Conservation (phyloP, 768 basidiomycete species). For the Dacryopinax spathularia region DNA sequence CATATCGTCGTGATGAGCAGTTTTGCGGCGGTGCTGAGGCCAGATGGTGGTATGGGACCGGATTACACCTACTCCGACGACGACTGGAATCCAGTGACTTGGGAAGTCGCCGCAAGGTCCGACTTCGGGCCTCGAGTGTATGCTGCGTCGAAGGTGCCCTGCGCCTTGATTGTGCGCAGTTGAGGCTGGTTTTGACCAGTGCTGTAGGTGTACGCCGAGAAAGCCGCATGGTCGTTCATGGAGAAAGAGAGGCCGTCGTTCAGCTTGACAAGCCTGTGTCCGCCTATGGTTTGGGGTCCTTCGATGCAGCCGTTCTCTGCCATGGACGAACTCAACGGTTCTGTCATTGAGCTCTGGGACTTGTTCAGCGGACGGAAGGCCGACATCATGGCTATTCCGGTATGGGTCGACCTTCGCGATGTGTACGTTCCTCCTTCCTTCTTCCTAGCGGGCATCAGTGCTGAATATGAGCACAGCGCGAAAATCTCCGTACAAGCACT, state of each 20-base stretch:
- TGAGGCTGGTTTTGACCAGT: background rate
- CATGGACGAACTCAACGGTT: constrained; percentile 5
- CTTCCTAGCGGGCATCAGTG: no score
- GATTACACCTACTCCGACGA: constrained; percentile 12
- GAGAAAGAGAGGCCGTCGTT: constrained; percentile 9
- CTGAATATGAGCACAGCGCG: background rate
- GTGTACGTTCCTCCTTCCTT: background rate
- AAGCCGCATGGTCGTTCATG: constrained; percentile 13
- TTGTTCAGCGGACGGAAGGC: constrained; percentile 3
- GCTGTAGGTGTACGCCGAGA: constrained; percentile 9
- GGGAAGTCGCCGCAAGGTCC: constrained; percentile 7
- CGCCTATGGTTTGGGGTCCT: constrained; percentile 8
- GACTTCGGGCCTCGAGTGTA: background rate
- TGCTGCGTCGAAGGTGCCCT: background rate
- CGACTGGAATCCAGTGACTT: constrained; percentile 15
- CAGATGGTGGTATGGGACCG: background rate
- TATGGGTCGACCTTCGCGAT: background rate
- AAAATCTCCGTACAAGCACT: background rate
- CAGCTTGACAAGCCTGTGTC: background rate
- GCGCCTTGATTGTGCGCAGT: background rate
- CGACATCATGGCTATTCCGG: background rate
- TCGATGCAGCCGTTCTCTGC: constrained; percentile 3
- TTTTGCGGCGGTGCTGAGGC: constrained; percentile 14
- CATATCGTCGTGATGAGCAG: constrained; percentile 19
- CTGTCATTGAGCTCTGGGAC: background rate